Evolutionary conservation across 2,329 filamentous ascomycete genomes (phyloP), one percentile per base, ranked within the genome.

Genomic region (Arthrobotrys pseudoclavata): DNA sequence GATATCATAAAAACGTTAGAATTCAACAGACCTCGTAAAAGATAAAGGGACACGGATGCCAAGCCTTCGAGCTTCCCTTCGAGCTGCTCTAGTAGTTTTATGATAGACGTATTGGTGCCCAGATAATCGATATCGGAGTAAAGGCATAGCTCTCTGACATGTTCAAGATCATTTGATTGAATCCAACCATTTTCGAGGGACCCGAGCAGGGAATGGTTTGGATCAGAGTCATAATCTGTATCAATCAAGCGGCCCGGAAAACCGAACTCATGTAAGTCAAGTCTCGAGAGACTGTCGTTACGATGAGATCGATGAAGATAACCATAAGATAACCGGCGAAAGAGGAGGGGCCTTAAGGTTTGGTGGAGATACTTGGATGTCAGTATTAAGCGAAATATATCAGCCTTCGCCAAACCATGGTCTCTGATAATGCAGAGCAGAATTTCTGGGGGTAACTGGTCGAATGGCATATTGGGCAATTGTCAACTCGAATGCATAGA

Each of bases 51-150:
- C 18, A 70, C 64, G n/a, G 15, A 22, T 10, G 48, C 47, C 29
- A 76, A 20, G 26, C 63, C 52, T 47, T 37, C 48, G 13, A 64
- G 26, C 42, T 61, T 20, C 9, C 26, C 60, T 18, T 53, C 7
- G 5, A 76, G n/a, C 3, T 67, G 57, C 20, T 76, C 47, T 7
- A 76, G 45, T 37, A 76, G 57, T 13, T 34, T 29, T 18, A 76
- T 40, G 20, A 76, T 53, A 4, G 72, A 76, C 1, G 13, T 47
- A 13, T 53, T 40, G 24, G 48, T 53, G 7, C 62, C 18, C 7
- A 70, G 60, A 24, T 53, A 52, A 24, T 76, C 72, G 37, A 76
- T 67, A 22, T 76, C 50, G 13, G 72, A 70, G 40, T 70, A 76
- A 4, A 76, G 66, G 12, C 66, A 66, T 1, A 76, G 20, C 18